These are phyloP conservation scores for Odonthalia washingtoniensis DNA, from an alignment of 31 red algal species.

Conservation along the genomic window DNA sequence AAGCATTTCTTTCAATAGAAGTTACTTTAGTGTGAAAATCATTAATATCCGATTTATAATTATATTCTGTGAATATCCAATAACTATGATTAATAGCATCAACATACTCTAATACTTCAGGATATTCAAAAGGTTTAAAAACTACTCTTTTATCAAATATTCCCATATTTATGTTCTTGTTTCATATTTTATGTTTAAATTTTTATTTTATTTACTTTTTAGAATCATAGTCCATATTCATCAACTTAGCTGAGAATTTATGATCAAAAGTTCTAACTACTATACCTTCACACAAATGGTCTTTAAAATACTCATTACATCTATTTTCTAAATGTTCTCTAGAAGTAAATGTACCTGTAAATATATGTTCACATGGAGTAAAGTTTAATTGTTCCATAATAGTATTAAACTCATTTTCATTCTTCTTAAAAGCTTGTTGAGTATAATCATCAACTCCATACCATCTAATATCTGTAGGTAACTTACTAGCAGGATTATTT, in stretches of 20 bases:
- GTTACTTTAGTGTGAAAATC: slow-evolving; percentile 9
- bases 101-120: slow-evolving; percentile 23
- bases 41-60: slow-evolving; percentile 1
- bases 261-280: too few species aligned
- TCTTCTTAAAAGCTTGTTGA: slow-evolving; percentile 5
- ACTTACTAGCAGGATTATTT: too few species aligned
- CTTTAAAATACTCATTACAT: too few species aligned
- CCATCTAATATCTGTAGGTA: slow-evolving; percentile 1
- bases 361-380: background rate
- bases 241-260: background rate
- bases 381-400: slow-evolving; percentile 18
- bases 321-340: too few species aligned
- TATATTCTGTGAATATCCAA: slow-evolving; percentile 10
- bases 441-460: background rate
- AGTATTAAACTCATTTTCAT: slow-evolving; percentile 10
- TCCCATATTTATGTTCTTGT: background rate
- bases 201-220: background rate
- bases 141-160: background rate
- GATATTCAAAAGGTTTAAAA: slow-evolving; percentile 18
- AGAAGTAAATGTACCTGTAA: too few species aligned
- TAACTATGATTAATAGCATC: slow-evolving; percentile 17
- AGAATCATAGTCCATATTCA: slow-evolving; percentile 1
- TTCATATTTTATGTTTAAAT: background rate
- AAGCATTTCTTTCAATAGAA: slow-evolving; percentile 10
- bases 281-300: too few species aligned